These are phyloP conservation scores for Oldenlandia corymbosa DNA, from an alignment of 257 asterid species.

Conservation along the genomic window DNA sequence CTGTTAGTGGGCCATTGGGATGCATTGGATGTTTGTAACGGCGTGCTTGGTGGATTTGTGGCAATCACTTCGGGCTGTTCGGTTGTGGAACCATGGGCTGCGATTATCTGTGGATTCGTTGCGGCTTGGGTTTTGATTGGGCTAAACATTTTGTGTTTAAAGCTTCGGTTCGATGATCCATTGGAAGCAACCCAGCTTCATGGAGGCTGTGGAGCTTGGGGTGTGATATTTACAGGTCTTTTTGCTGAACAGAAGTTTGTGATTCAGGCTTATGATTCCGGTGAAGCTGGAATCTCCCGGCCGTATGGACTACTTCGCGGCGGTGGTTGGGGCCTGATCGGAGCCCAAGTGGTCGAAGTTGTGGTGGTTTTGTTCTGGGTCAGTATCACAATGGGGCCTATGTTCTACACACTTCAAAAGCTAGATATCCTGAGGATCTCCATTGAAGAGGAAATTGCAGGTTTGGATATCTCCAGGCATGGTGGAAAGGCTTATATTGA, in stretches of 20 bases:
- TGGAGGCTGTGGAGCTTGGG: slow-evolving; percentile 72
- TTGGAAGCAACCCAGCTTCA: slow-evolving; percentile 60
- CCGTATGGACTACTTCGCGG: slow-evolving; percentile 49
- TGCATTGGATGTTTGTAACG: slow-evolving; percentile 52
- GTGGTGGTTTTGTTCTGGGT: slow-evolving; percentile 47
- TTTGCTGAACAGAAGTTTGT: slow-evolving; percentile 48
- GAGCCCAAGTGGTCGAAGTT: slow-evolving; percentile 48
- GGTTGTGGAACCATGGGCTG: slow-evolving; percentile 69
- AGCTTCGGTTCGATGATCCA: slow-evolving; percentile 46
- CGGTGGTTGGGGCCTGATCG: slow-evolving; percentile 58
- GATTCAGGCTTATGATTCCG: slow-evolving; percentile 37
- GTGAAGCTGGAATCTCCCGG: slow-evolving; percentile 23
- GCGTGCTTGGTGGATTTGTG: slow-evolving; percentile 59
- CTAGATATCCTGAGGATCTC: slow-evolving; percentile 47
- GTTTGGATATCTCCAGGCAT: slow-evolving; percentile 59
- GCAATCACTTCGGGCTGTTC: slow-evolving; percentile 63
- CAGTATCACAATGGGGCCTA: slow-evolving; percentile 57
- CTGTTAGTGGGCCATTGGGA: slow-evolving; percentile 56
- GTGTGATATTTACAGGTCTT: slow-evolving; percentile 51
- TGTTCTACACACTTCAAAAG: slow-evolving; percentile 46
- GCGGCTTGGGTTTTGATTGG: slow-evolving; percentile 59
- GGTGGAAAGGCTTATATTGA: slow-evolving; percentile 58
- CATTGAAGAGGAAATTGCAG: slow-evolving; percentile 52
- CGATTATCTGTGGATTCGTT: slow-evolving; percentile 44
- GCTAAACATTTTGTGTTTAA: slow-evolving; percentile 36